Conservation (phyloP, 768 basidiomycete genomes). For the Naganishia friedmannii region DNA sequence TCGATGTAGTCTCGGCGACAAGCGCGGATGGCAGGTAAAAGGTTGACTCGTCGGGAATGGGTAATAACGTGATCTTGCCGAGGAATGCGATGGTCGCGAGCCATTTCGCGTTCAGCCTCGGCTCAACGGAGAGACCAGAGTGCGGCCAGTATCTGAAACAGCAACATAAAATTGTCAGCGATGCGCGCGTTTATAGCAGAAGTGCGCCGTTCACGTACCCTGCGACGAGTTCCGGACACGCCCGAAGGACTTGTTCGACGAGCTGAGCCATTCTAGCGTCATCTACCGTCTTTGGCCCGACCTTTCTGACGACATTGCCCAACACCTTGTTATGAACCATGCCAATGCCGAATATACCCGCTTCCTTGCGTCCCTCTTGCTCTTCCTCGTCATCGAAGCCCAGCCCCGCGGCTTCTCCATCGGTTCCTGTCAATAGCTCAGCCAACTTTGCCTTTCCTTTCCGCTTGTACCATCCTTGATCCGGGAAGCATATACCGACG, state of each 20-base stretch:
- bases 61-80: slow-evolving; percentile 71
- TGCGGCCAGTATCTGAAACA: slow-evolving; percentile 48
- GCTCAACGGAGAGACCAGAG: slow-evolving; percentile 48
- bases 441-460: slow-evolving; percentile 49
- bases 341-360: slow-evolving; percentile 43
- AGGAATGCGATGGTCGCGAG: slow-evolving; percentile 82
- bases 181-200: background rate
- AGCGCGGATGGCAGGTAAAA: slow-evolving; percentile 47
- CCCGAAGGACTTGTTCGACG: slow-evolving; percentile 70
- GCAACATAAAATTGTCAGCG: background rate
- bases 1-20: background rate
- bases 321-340: slow-evolving; percentile 72
- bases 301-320: slow-evolving; percentile 65
- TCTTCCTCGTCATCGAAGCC: slow-evolving; percentile 48
- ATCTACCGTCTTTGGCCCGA: slow-evolving; percentile 74
- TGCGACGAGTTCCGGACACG: slow-evolving; percentile 81
- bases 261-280: slow-evolving; percentile 81
- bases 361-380: slow-evolving; percentile 49
- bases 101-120: slow-evolving; percentile 58
- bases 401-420: slow-evolving; percentile 48
- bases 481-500: slow-evolving; percentile 78
- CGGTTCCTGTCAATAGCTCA: slow-evolving; percentile 41
- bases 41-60: slow-evolving; percentile 67
- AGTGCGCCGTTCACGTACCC: slow-evolving; percentile 57
- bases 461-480: slow-evolving; percentile 85